Conservation (phyloP, 768 basidiomycete genomes). For the Pisolithus orientalis region DNA sequence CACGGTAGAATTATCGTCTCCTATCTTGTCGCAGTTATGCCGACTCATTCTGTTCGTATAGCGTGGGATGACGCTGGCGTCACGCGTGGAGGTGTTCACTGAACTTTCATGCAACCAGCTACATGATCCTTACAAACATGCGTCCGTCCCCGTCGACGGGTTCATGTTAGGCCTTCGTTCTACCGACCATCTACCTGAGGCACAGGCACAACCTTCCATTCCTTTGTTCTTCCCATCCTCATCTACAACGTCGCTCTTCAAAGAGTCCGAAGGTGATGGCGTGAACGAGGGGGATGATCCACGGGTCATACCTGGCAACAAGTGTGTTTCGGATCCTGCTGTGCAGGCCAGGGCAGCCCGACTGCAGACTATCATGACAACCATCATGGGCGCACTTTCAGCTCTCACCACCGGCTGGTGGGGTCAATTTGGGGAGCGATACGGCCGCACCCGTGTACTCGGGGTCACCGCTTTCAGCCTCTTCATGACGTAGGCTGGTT, state of each 20-base stretch:
- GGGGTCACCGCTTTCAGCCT: conserved; percentile 62
- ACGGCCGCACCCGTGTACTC: conserved; percentile 74
- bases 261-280: conserved; percentile 19
- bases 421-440: conserved; percentile 71
- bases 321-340: conserved; percentile 42
- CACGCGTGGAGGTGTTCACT: conserved; percentile 75
- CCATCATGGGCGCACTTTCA: conserved; percentile 71
- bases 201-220: conserved; percentile 6
- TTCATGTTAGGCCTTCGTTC: not conserved
- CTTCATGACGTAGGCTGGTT: conserved; percentile 59
- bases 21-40: not conserved
- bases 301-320: conserved; percentile 29
- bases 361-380: conserved; percentile 73
- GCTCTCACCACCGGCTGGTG: conserved; percentile 84
- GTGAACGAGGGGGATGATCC: conserved; percentile 34
- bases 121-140: conserved; percentile 39
- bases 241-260: not conserved
- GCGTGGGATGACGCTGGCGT: conserved; percentile 77
- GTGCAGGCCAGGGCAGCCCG: conserved; percentile 66
- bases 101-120: conserved; percentile 65
- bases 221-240: conserved; percentile 8
- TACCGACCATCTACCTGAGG: conserved; percentile 3
- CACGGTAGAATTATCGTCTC: conserved; percentile 43
- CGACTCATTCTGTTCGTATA: conserved; percentile 22
- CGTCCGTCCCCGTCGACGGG: conserved; percentile 2